These are phyloP conservation scores for Cephalotrichum gorgonifer DNA, from an alignment of 2,329 filamentous ascomycete genomes.

Conservation along the genomic window DNA sequence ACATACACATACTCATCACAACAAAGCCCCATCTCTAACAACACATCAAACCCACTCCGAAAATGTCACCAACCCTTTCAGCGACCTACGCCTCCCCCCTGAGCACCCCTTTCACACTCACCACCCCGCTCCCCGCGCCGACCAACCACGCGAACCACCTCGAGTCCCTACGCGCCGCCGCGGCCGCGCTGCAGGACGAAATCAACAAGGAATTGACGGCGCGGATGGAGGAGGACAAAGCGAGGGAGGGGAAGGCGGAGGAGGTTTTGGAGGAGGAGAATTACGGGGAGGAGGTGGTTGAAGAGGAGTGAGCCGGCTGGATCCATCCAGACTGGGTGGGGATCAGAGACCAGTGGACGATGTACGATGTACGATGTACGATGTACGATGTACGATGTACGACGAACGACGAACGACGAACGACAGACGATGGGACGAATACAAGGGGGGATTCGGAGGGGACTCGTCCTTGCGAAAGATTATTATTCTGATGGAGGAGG, in stretches of 20 bases:
- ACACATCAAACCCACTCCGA: not conserved
- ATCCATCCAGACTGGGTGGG: no score
- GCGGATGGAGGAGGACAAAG: conserved; percentile 66
- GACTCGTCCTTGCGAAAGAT: no score
- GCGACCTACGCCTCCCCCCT: conserved; percentile 45
- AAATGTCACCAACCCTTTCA: conserved; percentile 19
- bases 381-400: no score
- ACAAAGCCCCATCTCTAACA: not conserved
- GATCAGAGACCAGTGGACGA: no score
- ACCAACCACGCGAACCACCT: conserved; percentile 51
- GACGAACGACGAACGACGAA: no score
- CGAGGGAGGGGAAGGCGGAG: conserved; percentile 25
- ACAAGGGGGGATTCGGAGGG: no score
- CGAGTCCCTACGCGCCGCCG: conserved; percentile 43
- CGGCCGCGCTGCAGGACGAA: conserved; percentile 48
- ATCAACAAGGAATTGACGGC: conserved; percentile 63
- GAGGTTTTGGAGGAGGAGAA: conserved; percentile 60
- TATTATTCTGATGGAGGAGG: no score
- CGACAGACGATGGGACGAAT: no score
- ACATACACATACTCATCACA: not conserved
- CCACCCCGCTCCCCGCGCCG: conserved; percentile 23
- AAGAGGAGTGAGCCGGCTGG: conserved; percentile 33
- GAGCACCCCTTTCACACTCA: conserved; percentile 35
- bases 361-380: no score
- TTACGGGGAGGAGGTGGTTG: conserved; percentile 76